Conservation (phyloP, 177 flowering plant genomes). For the Vitis hybrid region DNA sequence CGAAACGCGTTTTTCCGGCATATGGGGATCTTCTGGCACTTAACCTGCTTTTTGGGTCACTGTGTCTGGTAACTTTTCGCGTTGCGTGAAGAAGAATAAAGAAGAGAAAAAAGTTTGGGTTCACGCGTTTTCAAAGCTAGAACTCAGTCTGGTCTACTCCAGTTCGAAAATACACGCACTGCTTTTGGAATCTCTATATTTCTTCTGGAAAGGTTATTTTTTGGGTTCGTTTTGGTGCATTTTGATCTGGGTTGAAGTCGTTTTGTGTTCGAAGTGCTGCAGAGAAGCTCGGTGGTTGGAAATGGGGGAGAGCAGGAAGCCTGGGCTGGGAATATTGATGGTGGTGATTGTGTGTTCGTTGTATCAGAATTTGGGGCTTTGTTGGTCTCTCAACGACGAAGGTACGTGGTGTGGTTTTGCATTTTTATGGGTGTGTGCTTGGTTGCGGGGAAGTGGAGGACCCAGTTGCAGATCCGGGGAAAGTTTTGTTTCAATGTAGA, state of each 20-base stretch:
- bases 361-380: conserved; percentile 27
- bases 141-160: not conserved
- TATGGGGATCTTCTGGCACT: too few species aligned
- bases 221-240: not conserved
- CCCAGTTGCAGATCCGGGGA: too few species aligned
- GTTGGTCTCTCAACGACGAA: conserved; percentile 61
- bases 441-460: too few species aligned
- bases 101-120: not conserved
- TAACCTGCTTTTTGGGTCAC: too few species aligned
- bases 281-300: not conserved
- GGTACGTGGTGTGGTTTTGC: conserved; percentile 31
- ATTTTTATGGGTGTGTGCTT: not conserved
- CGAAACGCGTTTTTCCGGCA: too few species aligned
- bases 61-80: too few species aligned
- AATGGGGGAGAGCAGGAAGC: conserved; percentile 30
- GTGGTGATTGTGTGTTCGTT: conserved; percentile 27
- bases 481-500: too few species aligned
- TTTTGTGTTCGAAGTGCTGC: too few species aligned
- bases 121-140: conserved; percentile 13
- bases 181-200: not conserved
- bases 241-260: not conserved
- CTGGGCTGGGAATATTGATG: conserved; percentile 13
- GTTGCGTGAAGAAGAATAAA: too few species aligned
- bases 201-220: too few species aligned
- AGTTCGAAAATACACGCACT: not conserved